phyloP scores from a whole-genome alignment of 1,284 basidiomycete genomes.

The Puccinia sorghi region DNA sequence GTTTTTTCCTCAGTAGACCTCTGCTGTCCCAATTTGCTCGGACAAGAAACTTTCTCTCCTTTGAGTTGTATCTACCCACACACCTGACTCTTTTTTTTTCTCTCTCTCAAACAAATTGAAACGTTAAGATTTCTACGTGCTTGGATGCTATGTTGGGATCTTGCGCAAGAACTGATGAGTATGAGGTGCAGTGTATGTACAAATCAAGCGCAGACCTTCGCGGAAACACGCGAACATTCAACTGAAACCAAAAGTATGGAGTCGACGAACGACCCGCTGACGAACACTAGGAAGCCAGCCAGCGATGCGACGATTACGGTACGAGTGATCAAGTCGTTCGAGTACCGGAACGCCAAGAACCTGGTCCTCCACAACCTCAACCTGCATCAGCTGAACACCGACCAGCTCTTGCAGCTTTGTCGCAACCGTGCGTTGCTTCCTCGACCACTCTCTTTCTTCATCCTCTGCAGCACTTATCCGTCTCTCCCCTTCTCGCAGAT shows the following conservation, averaged over 20 bases:
- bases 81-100: too few species aligned
- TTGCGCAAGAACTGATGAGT: too few species aligned
- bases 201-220: neutral
- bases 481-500: neutral
- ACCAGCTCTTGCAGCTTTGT: conserved; percentile 23
- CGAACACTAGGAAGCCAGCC: conserved; percentile 18
- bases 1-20: too few species aligned
- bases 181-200: too few species aligned
- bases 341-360: conserved; percentile 36
- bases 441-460: neutral
- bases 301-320: conserved; percentile 37
- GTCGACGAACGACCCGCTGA: conserved; percentile 9
- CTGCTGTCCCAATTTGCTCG: too few species aligned
- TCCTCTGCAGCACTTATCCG: neutral
- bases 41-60: too few species aligned
- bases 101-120: too few species aligned
- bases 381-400: neutral
- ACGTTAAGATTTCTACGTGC: too few species aligned
- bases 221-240: neutral
- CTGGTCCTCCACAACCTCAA: conserved; percentile 41
- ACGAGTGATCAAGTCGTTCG: conserved; percentile 45
- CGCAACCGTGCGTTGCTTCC: neutral
- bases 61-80: too few species aligned
- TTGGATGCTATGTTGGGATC: too few species aligned
- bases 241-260: neutral